Percentiles rank a stretch among this genome's conserved stretches.
phyloP scores from a whole-genome alignment of 1,139 yeast genomes.

The Candida dubliniensis region DNA sequence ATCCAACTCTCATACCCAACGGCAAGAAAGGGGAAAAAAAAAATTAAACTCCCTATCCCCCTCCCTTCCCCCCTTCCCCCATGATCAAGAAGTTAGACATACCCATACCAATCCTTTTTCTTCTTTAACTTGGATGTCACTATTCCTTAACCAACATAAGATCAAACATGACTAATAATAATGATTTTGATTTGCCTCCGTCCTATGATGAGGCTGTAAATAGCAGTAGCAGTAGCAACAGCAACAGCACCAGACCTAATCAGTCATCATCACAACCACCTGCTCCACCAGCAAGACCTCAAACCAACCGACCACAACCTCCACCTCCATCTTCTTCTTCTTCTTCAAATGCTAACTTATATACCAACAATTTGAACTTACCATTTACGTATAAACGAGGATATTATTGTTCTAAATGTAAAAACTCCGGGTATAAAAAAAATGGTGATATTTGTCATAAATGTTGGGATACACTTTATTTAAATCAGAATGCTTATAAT shows the following conservation, averaged over 20 bases:
- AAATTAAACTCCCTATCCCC: too few relatives aligned
- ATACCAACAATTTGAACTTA: slow-evolving; percentile 37
- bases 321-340: slow-evolving; percentile 10
- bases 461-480: slow-evolving; percentile 39
- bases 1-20: too few relatives aligned
- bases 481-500: slow-evolving; percentile 34
- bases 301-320: slow-evolving; percentile 8
- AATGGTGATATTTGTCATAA: slow-evolving; percentile 30
- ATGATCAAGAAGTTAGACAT: too few relatives aligned
- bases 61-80: too few relatives aligned
- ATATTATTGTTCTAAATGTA: slow-evolving; percentile 38
- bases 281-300: slow-evolving; percentile 13
- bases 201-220: slow-evolving; percentile 17
- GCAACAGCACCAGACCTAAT: slow-evolving; percentile 7
- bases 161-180: background rate
- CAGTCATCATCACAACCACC: background rate
- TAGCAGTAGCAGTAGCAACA: slow-evolving; percentile 4
- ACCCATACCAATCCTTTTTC: too few relatives aligned
- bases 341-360: slow-evolving; percentile 19
- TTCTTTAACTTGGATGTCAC: too few relatives aligned
- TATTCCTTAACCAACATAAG: too few relatives aligned
- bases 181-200: slow-evolving; percentile 17
- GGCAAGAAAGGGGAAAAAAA: too few relatives aligned
- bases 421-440: slow-evolving; percentile 40
- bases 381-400: slow-evolving; percentile 57